Evolutionary conservation across 2,329 filamentous ascomycete genomes (phyloP).

Genomic region (Thyridium curvatum): DNA sequence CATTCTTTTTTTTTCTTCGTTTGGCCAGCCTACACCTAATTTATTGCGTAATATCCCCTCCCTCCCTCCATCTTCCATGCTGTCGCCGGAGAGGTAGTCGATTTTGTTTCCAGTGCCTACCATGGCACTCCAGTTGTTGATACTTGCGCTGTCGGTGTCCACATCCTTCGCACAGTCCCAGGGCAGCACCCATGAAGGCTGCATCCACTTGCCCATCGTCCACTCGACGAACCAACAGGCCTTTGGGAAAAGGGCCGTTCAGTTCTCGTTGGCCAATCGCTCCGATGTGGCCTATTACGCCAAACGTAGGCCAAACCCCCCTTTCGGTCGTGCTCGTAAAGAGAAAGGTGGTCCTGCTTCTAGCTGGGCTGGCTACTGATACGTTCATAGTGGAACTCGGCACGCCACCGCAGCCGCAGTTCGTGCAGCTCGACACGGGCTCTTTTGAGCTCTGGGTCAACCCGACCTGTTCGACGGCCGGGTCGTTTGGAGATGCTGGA

Average conservation of each 20-base stretch:
- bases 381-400: conserved; percentile 38
- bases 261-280: conserved; percentile 40
- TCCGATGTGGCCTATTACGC: conserved; percentile 50
- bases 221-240: conserved; percentile 33
- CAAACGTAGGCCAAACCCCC: conserved; percentile 25
- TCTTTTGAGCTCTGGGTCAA: conserved; percentile 61
- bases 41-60: too few species aligned
- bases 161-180: conserved; percentile 8
- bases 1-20: neutral
- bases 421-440: conserved; percentile 52
- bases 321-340: neutral
- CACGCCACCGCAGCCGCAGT: conserved; percentile 45
- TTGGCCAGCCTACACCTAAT: neutral
- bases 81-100: conserved; percentile 9
- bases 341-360: neutral
- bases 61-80: conserved; percentile 4
- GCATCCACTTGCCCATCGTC: conserved; percentile 32
- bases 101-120: conserved; percentile 11
- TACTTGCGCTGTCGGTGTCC: conserved; percentile 10
- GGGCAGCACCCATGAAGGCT: conserved; percentile 16
- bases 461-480: conserved; percentile 40
- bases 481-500: conserved; percentile 30
- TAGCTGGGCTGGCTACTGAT: conserved; percentile 10
- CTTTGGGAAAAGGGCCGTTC: conserved; percentile 33
- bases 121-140: conserved; percentile 18